Evolutionary conservation across 768 basidiomycete genomes (phyloP).

Genomic region (Pluteus cervinus): DNA sequence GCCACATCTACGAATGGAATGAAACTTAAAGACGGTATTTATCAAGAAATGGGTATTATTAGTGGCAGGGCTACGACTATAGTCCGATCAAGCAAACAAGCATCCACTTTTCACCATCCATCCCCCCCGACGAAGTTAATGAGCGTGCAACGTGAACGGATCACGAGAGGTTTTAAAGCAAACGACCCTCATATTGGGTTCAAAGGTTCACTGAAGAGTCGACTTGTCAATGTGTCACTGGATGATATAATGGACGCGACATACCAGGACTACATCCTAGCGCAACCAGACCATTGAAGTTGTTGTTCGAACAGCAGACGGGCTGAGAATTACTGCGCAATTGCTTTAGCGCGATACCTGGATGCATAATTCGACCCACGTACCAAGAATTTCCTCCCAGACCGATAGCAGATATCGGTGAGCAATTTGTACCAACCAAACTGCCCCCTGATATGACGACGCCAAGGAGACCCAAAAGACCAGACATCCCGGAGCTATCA

Average conservation of each 20-base stretch:
- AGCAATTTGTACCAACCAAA: constrained; percentile 31
- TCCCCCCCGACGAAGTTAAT: too few relatives aligned
- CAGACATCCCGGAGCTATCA: constrained; percentile 7
- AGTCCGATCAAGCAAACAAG: too few relatives aligned
- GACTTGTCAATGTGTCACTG: neutral
- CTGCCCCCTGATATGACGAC: constrained; percentile 16
- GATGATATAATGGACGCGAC: constrained; percentile 9
- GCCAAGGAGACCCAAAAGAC: constrained; percentile 25
- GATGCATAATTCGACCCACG: constrained; percentile 3
- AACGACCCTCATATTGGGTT: too few relatives aligned
- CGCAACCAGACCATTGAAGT: constrained; percentile 36
- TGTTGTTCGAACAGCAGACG: constrained; percentile 42
- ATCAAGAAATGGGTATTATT: too few relatives aligned
- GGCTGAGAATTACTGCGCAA: constrained; percentile 27
- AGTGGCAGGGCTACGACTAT: too few relatives aligned
- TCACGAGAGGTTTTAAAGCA: too few relatives aligned
- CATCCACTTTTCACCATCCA: too few relatives aligned
- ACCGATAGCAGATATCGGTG: constrained; percentile 24
- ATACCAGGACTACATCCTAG: constrained; percentile 38
- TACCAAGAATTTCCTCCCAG: constrained; percentile 27
- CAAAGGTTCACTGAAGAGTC: neutral
- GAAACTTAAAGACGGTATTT: too few relatives aligned
- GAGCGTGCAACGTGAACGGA: too few relatives aligned
- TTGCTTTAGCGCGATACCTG: neutral
- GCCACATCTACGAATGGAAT: too few relatives aligned